phyloP scores from a whole-genome alignment of 768 basidiomycete genomes.

The Naganishia vishniacii region DNA sequence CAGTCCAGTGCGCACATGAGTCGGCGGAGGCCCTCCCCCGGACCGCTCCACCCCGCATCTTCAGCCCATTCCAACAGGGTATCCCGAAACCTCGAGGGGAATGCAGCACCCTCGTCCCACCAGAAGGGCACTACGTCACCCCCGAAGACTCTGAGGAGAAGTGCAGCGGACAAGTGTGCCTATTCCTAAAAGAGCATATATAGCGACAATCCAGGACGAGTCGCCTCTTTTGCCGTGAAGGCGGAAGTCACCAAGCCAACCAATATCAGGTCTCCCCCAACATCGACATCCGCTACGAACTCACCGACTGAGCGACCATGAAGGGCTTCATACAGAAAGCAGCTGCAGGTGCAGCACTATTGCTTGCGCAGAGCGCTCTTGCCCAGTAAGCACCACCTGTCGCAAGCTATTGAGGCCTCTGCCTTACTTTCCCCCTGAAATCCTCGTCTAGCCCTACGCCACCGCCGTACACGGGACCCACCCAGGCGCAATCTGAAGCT shows the following conservation, averaged over 20 bases:
- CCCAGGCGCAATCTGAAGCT: constrained; percentile 9
- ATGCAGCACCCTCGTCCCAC: too few relatives aligned
- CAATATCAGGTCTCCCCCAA: too few relatives aligned
- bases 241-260: too few relatives aligned
- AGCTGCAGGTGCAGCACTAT: neutral
- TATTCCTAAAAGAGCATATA: neutral
- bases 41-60: neutral
- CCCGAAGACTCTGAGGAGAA: too few relatives aligned
- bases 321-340: neutral
- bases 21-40: neutral
- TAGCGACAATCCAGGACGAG: neutral
- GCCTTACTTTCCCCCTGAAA: neutral
- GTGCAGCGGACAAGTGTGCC: too few relatives aligned
- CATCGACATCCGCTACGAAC: too few relatives aligned
- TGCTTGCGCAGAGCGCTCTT: neutral
- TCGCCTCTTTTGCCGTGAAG: neutral
- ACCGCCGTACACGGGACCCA: constrained; percentile 20
- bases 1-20: too few relatives aligned
- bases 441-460: constrained; percentile 16
- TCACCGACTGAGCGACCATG: too few relatives aligned
- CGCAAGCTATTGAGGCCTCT: too few relatives aligned
- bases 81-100: neutral
- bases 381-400: constrained; percentile 19
- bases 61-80: neutral
- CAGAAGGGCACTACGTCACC: too few relatives aligned